Evolutionary conservation across 768 basidiomycete species (phyloP).

Genomic region (Cubamyces lactineus): DNA sequence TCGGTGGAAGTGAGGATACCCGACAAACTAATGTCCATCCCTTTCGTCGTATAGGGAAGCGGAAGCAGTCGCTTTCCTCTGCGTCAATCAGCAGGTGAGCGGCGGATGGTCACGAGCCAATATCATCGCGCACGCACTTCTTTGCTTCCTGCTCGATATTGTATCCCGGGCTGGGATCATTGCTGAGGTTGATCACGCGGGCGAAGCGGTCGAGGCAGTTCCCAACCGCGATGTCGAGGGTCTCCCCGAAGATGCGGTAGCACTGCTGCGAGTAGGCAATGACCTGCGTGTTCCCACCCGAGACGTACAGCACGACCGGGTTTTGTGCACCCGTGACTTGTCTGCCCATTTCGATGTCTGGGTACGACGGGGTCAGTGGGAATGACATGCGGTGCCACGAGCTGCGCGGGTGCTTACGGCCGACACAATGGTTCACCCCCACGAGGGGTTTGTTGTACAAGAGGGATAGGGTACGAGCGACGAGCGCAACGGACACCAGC

Average conservation of each 20-base stretch:
- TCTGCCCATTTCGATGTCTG: slow-evolving; percentile 99
- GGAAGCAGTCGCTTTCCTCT: slow-evolving; percentile 85
- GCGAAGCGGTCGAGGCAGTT: slow-evolving; percentile 99
- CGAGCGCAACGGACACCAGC: slow-evolving; percentile 90
- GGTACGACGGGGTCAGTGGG: background rate
- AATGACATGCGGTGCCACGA: too few relatives aligned
- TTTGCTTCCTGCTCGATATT: slow-evolving; percentile 98
- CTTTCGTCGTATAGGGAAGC: slow-evolving; percentile 95
- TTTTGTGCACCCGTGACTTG: slow-evolving; percentile 93
- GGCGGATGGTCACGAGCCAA: background rate
- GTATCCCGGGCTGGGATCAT: slow-evolving; percentile 95
- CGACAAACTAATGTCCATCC: slow-evolving; percentile 98
- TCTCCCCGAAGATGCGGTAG: slow-evolving; percentile 98
- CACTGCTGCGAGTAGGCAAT: slow-evolving; percentile 98
- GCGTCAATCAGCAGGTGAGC: background rate
- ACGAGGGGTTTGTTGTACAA: slow-evolving; percentile 90
- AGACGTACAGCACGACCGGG: slow-evolving; percentile 97
- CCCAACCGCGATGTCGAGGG: slow-evolving; percentile 98
- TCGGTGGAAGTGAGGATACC: slow-evolving; percentile 90
- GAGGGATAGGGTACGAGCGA: slow-evolving; percentile 88
- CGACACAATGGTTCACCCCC: slow-evolving; percentile 99
- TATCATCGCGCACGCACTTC: slow-evolving; percentile 52
- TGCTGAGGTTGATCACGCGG: slow-evolving; percentile 89
- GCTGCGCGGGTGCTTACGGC: slow-evolving; percentile 65
- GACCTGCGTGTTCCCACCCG: slow-evolving; percentile 98